Evolutionary conservation across 192 early-diverging fungal species (phyloP), one percentile per base, ranked within the genome.

Genomic region (Allomyces arbusculus): DNA sequence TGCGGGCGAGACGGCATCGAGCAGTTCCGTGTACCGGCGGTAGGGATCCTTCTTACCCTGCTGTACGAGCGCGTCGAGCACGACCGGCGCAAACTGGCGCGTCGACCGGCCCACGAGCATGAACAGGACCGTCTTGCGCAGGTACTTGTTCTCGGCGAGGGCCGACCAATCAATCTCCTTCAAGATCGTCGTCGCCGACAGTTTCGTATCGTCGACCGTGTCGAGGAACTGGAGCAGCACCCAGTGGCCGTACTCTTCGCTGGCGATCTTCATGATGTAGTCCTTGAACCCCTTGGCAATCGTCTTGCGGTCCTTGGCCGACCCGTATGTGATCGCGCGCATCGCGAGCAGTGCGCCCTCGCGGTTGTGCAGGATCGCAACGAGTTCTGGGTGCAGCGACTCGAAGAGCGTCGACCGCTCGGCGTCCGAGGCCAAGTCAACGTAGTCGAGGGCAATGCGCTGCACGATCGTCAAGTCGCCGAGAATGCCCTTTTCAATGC

Each of bases 201-300:
- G 75, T 25, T 92, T 89, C 14, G 93, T 97, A 74, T 97, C 94
- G 74, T 97, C 94, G 20, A 94, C 80, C 66, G 84, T 85, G 73
- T 95, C 92, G 71, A 94, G 84, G 45, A 86, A 75, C 64, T 82
- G 77, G 3, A 97, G 67, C 61, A 97, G 76, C 5, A 92, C 91
- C 44, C 87, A 77, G 64, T 94, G 82, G 20, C 92, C 94, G 70
- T 91, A 87, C 78, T 94, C 91, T 70, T 97, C 94, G 64, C 72
- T 75, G 69, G 86, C 81, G 69, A 97, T 89, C 73, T 89, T 88
- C 66, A 68, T 64, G 24, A 94, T 72, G 68, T 82, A 91, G 5
- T 83, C 80, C 70, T 90, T 92, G 72, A 97, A 83, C 23, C 87
- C 72, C 72, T 90, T 90, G 66, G 92, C 73, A 64, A 97, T 92